Evolutionary conservation across 352 stramenopile species (phyloP).

Genomic region (Phytophthora multivora): DNA sequence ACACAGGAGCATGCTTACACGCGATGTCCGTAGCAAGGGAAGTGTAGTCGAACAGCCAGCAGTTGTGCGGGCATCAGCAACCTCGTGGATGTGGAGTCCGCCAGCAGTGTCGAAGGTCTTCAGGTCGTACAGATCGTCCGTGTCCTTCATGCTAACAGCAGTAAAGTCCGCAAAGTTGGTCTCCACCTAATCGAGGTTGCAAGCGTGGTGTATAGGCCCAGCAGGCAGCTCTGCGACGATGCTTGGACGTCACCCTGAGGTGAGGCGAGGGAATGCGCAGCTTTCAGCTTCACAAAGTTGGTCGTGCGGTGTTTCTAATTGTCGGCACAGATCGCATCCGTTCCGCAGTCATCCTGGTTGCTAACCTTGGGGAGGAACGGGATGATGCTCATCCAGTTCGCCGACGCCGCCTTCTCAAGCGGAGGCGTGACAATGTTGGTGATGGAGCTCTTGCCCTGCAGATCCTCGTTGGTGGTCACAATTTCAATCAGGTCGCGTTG

Average conservation of each 20-base stretch:
- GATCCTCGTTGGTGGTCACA: too few relatives aligned
- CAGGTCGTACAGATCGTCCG: constrained; percentile 42
- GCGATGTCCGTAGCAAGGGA: constrained; percentile 24
- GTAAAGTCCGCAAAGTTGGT: constrained; percentile 39
- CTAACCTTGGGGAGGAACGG: constrained; percentile 46
- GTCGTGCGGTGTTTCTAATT: constrained; percentile 37
- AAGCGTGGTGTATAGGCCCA: constrained; percentile 50
- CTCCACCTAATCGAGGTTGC: constrained; percentile 29
- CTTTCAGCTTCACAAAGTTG: constrained; percentile 50
- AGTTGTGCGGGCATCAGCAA: constrained; percentile 37
- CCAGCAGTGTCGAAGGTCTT: constrained; percentile 39
- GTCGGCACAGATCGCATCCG: constrained; percentile 11
- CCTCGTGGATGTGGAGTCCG: constrained; percentile 25
- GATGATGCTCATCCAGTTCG: constrained; percentile 42
- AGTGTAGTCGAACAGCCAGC: constrained; percentile 48
- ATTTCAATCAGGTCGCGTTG: too few relatives aligned
- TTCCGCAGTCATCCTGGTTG: constrained; percentile 30
- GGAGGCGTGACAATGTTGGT: constrained; percentile 41
- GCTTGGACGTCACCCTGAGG: constrained; percentile 43
- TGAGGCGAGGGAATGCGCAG: constrained; percentile 55
- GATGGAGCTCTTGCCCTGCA: constrained; percentile 36
- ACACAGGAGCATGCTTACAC: too few relatives aligned
- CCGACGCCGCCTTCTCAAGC: constrained; percentile 16
- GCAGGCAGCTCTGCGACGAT: constrained; percentile 43
- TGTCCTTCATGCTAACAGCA: constrained; percentile 38